Evolutionary conservation across 2,329 filamentous ascomycete species (phyloP).

Genomic region (Monosporascus sp.): DNA sequence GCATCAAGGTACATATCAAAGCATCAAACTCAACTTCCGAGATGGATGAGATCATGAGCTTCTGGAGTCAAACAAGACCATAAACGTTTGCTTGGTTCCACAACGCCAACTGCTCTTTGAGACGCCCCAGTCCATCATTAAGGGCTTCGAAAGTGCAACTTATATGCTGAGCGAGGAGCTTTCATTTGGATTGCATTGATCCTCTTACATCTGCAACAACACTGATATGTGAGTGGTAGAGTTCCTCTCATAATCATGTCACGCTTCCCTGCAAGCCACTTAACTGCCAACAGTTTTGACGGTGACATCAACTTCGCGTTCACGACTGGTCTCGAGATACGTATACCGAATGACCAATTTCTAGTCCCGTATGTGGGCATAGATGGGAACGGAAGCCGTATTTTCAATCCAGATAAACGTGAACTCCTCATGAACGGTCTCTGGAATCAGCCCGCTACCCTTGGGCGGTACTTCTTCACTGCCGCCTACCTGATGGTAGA

Average conservation of each 20-base stretch:
- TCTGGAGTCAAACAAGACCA: conserved; percentile 15
- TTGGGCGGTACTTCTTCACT: too few relatives aligned
- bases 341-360: conserved; percentile 26
- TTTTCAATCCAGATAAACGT: too few relatives aligned
- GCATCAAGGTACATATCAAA: conserved; percentile 21
- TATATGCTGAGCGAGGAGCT: conserved; percentile 4
- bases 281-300: conserved; percentile 12
- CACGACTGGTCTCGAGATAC: conserved; percentile 21
- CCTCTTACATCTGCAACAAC: conserved; percentile 1
- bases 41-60: conserved; percentile 23
- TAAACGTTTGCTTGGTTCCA: conserved; percentile 28
- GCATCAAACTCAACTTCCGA: conserved; percentile 21
- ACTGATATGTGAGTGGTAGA: conserved; percentile 1
- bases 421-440: too few relatives aligned
- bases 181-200: conserved; percentile 16
- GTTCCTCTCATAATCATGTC: too few relatives aligned
- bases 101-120: conserved; percentile 26
- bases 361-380: conserved; percentile 23
- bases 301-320: conserved; percentile 26
- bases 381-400: too few relatives aligned
- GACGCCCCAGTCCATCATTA: conserved; percentile 14
- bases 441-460: too few relatives aligned
- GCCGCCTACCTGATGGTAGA: too few relatives aligned
- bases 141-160: conserved; percentile 13
- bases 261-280: too few relatives aligned